These are phyloP conservation scores for Penicillium flavigenum DNA, from an alignment of 495 filamentous ascomycete species.

Conservation along the genomic window DNA sequence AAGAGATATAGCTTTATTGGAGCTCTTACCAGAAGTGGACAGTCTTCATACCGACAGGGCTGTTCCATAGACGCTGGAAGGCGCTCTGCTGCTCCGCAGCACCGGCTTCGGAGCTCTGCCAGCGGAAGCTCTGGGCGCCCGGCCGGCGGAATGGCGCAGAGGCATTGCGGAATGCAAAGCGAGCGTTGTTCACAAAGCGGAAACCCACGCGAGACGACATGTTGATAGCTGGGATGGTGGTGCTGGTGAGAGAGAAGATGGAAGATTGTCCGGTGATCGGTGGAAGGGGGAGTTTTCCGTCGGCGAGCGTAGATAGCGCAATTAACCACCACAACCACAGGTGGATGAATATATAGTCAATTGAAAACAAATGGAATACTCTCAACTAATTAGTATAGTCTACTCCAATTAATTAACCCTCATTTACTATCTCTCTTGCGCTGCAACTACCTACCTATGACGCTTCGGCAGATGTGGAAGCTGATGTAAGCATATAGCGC, in stretches of 20 bases:
- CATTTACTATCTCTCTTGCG: not conserved
- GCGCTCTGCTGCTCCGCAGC: slow-evolving; percentile 55
- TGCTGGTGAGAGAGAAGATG: slow-evolving; percentile 23
- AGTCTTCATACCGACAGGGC: slow-evolving; percentile 86
- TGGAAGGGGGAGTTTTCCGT: slow-evolving; percentile 27
- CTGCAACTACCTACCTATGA: slow-evolving; percentile 1
- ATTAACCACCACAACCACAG: slow-evolving; percentile 12
- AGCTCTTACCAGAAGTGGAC: slow-evolving; percentile 88
- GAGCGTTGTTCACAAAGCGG: slow-evolving; percentile 49
- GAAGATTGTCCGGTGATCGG: slow-evolving; percentile 29
- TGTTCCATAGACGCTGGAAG: slow-evolving; percentile 78
- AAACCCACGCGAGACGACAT: slow-evolving; percentile 51
- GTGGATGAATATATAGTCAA: not conserved
- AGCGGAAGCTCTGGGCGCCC: slow-evolving; percentile 58
- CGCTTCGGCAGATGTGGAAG: slow-evolving; percentile 26
- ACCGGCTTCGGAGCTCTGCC: slow-evolving; percentile 61
- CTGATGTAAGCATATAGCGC: slow-evolving; percentile 35
- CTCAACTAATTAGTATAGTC: not conserved
- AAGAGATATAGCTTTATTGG: not conserved
- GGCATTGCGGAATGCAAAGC: slow-evolving; percentile 54
- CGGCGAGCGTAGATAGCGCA: slow-evolving; percentile 1
- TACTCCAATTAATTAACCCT: not conserved
- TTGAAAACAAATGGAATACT: not conserved
- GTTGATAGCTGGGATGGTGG: slow-evolving; percentile 28
- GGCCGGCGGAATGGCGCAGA: slow-evolving; percentile 52